Evolutionary conservation across 2,329 filamentous ascomycete species (phyloP), one percentile per base, ranked within the genome.

Genomic region (Emmonsia crescens): DNA sequence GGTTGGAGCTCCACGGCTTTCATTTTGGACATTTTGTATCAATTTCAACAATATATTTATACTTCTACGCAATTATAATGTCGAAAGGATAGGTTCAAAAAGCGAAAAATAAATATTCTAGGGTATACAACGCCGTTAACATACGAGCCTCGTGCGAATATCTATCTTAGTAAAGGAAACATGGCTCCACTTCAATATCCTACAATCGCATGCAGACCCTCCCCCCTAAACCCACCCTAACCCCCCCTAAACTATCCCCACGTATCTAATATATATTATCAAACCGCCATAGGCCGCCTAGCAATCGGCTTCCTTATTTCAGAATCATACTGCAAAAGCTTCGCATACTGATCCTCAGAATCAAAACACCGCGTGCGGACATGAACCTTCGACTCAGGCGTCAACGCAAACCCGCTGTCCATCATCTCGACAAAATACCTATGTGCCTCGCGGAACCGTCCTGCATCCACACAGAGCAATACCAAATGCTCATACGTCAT

Each of bases 401-500:
- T 68, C 52, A 74, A 62, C 2, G 57, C 54, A 54, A 69, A 70
- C 3, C 69, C 70, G 16, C 72, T 71, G 44, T 70, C 68, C 8
- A 68, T 61, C 61, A 77, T 66, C 60, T 77, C 75, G 49, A 72
- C 63, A 57, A 75, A 67, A 63, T 77, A 77, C 65, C 71, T 72
- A 62, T 70, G 72, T 1, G 71, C 74, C 5, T 74, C 74, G 58
- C 68, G 65, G 63, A 71, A 75, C 52, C 73, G 75, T 5, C 66
- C 68, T 9, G 68, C 64, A 8, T 75, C 71, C 4, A 83, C 66
- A 67, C 84, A 88, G 51, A 84, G 77, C 14, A 84, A 70, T 19
- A 88, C 80, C 12, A 88, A 74, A 4, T 81, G 77, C 66, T 88
- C 85, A 66, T 88, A 88, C 0, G 85, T 88, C 21, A 80, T 66